A percentile compares a stretch with the other conserved stretches of the same genome.
Conservation (phyloP, 73 alveolate species). For the Paramecium octaurelia region DNA sequence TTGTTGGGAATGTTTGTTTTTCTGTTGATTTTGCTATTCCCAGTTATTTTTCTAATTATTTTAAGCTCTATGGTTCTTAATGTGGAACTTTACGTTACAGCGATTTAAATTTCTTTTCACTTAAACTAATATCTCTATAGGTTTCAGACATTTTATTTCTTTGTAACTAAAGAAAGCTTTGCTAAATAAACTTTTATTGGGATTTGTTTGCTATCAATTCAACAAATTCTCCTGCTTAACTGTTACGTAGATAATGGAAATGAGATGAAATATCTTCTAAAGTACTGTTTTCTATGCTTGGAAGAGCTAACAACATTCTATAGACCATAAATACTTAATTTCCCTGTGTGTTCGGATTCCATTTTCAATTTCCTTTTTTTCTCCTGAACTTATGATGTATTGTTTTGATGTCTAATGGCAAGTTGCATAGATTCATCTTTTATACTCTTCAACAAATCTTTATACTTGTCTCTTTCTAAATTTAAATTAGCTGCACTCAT, state of each 20-base stretch:
- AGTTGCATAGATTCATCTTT: not conserved
- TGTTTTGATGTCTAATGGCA: not conserved
- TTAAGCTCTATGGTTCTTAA: not conserved
- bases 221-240: not conserved
- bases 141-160: not conserved
- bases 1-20: not conserved
- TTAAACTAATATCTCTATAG: not conserved
- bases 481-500: not conserved
- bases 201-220: not conserved
- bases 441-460: not conserved
- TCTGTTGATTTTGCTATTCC: not conserved
- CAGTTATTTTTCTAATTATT: not conserved
- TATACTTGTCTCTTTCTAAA: not conserved
- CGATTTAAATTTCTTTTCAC: not conserved
- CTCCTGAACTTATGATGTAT: not conserved
- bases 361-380: not conserved
- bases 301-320: not conserved
- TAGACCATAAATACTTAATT: too few relatives aligned
- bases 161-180: not conserved
- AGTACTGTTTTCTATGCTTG: not conserved
- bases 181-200: not conserved
- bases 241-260: not conserved
- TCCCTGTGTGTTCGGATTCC: not conserved
- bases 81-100: not conserved
- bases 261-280: slow-evolving; percentile 9